Conservation (phyloP, 2,329 filamentous ascomycete species). For the Xylaria hypoxylon region DNA sequence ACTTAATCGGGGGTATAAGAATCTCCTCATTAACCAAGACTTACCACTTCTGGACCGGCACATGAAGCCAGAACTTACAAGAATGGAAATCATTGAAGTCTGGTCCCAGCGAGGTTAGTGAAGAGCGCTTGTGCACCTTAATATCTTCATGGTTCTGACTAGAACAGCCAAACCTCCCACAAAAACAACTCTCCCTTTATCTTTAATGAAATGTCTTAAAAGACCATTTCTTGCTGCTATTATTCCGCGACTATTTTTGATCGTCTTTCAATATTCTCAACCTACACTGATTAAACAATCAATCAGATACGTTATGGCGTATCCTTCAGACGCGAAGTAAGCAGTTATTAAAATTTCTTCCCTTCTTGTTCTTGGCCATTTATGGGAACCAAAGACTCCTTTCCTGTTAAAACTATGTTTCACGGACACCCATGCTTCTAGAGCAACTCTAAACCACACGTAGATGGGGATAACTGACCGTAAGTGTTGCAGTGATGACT, state of each 20-base stretch:
- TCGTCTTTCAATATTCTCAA: constrained; percentile 56
- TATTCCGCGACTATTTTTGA: constrained; percentile 54
- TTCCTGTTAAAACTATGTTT: no score
- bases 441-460: no score
- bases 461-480: no score
- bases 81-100: constrained; percentile 40
- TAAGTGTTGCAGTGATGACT: no score
- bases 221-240: constrained; percentile 49
- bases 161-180: constrained; percentile 38
- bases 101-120: constrained; percentile 49
- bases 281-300: constrained; percentile 54
- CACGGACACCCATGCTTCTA: no score
- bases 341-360: no score
- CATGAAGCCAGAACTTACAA: constrained; percentile 43
- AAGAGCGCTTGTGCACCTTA: background rate
- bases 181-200: constrained; percentile 47
- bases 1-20: constrained; percentile 48
- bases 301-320: constrained; percentile 50
- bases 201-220: constrained; percentile 49
- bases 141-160: background rate
- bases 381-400: no score
- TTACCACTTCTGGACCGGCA: constrained; percentile 46
- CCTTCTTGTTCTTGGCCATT: no score
- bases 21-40: constrained; percentile 41
- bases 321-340: background rate